A percentile compares a stretch with the other conserved stretches of the same genome.
These are phyloP conservation scores for Botrytis hyacinthi DNA, from an alignment of 2,329 filamentous ascomycete genomes.

Conservation along the genomic window DNA sequence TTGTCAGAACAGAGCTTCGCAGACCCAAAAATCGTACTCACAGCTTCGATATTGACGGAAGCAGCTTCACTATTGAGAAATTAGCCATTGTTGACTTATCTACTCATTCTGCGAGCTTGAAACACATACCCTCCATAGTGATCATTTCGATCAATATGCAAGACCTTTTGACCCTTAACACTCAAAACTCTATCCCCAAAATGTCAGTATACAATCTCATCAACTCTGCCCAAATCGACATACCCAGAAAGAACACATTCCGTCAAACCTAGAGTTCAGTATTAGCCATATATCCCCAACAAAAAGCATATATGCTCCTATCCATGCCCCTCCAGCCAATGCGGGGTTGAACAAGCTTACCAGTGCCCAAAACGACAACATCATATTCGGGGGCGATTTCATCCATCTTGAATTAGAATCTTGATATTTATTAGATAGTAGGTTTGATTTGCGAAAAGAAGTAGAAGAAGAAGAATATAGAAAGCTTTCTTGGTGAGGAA, in stretches of 20 bases:
- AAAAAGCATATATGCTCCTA: constrained; percentile 3
- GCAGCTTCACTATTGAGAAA: constrained; percentile 71
- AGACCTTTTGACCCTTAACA: constrained; percentile 98
- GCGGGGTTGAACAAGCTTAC: constrained; percentile 54
- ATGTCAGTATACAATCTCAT: background rate
- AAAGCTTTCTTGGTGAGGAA: constrained; percentile 21
- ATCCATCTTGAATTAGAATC: constrained; percentile 66
- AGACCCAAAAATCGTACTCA: constrained; percentile 45
- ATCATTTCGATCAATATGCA: constrained; percentile 98
- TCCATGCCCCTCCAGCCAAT: constrained; percentile 35
- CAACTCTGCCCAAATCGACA: constrained; percentile 31
- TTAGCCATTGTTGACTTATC: constrained; percentile 34
- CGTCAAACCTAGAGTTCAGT: constrained; percentile 69
- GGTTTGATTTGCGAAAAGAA: constrained; percentile 7
- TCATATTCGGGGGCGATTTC: constrained; percentile 99
- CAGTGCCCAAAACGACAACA: constrained; percentile 96
- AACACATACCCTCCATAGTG: constrained; percentile 84
- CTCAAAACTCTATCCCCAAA: constrained; percentile 69
- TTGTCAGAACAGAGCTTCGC: constrained; percentile 38
- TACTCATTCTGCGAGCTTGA: constrained; percentile 16
- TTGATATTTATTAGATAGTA: constrained; percentile 12
- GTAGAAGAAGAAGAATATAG: constrained; percentile 12
- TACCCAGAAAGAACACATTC: constrained; percentile 99
- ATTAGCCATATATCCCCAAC: constrained; percentile 11
- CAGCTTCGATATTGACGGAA: constrained; percentile 93